Evolutionary conservation across 257 asterid genomes (phyloP), one percentile per base, ranked within the genome.

Genomic region (Solanum tarijense): DNA sequence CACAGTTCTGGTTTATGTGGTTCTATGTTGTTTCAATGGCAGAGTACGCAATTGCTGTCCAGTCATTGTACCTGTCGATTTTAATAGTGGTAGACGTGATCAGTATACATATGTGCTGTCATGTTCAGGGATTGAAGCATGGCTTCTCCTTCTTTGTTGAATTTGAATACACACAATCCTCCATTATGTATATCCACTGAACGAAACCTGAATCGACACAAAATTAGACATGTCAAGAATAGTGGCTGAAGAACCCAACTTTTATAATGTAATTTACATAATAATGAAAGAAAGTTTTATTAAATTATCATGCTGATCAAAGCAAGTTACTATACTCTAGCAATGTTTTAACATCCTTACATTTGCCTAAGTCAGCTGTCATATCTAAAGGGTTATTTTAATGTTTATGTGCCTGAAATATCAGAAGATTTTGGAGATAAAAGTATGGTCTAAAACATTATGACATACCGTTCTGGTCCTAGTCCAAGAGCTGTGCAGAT

Each of bases 401-500:
- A 46, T 29, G 5, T 81, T 43, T 48, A 21, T 46, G 85, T 52
- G 20, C 31, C 34, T 6, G 85, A 52, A 29, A 46, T 46, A 46
- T 81, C 43, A 27, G 29, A 31, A 31, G 85, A 48, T 48, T 74
- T 27, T 43, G 14, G 16, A 12, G 62, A 43, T 8, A 79, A 74
- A 55, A 35, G 82, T 4, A 35, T 74, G 9, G 31, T 35, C 23
- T 21, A 2, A 74, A 74, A 34, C 12, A 35, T 35, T 35, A 74
- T 21, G 83, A 21, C 81, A 21, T 74, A 95, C 98, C 98, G 93
- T 78, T 95, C 95, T 1, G 98, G 95, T 14, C 93, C 92, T 9
- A 95, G 92, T 75, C 98, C 98, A 79, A 95, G 98, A 90, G 96
- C 98, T 23, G 95, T 92, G 93, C 98, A 95, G 90, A 95, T 93